Conservation (phyloP, 2,329 filamentous ascomycete genomes). For the Cyphellophora europaea region DNA sequence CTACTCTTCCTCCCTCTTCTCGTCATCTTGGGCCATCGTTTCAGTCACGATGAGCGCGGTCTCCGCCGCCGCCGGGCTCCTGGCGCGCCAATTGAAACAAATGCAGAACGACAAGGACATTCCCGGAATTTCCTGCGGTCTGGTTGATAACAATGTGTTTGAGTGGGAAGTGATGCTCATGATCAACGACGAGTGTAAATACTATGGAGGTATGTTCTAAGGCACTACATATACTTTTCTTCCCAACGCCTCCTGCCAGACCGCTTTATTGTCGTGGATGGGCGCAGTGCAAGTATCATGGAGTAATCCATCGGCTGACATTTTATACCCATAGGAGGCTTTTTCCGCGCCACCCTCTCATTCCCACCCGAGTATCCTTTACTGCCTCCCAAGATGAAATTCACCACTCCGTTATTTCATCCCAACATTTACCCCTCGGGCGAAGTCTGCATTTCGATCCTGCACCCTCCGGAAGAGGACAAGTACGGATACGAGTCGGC, state of each 20-base stretch:
- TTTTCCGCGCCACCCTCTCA: conserved; percentile 75
- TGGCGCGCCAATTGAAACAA: conserved; percentile 80
- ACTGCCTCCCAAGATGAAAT: conserved; percentile 79
- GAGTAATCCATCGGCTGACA: conserved; percentile 1
- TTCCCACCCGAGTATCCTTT: conserved; percentile 84
- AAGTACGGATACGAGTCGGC: conserved; percentile 88
- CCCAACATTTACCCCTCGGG: conserved; percentile 75
- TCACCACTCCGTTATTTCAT: conserved; percentile 80
- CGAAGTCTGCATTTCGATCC: conserved; percentile 90
- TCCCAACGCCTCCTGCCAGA: too few species aligned
- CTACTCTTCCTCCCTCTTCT: too few species aligned
- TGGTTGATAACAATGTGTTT: conserved; percentile 80
- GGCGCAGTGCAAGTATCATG: not conserved
- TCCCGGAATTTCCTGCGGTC: conserved; percentile 84
- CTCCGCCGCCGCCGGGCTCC: conserved; percentile 59
- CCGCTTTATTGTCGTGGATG: too few species aligned
- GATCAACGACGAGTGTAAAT: conserved; percentile 89
- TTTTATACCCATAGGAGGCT: conserved; percentile 55
- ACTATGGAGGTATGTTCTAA: conserved; percentile 81
- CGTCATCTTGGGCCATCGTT: too few species aligned
- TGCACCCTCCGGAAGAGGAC: conserved; percentile 91
- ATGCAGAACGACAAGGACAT: conserved; percentile 90
- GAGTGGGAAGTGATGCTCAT: conserved; percentile 99
- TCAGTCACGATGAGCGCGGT: conserved; percentile 30
- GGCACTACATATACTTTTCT: conserved; percentile 2